Percentiles rank a stretch among this genome's conserved stretches.
Conservation (phyloP, 148 eudicot species). For the Persicaria maculosa region DNA sequence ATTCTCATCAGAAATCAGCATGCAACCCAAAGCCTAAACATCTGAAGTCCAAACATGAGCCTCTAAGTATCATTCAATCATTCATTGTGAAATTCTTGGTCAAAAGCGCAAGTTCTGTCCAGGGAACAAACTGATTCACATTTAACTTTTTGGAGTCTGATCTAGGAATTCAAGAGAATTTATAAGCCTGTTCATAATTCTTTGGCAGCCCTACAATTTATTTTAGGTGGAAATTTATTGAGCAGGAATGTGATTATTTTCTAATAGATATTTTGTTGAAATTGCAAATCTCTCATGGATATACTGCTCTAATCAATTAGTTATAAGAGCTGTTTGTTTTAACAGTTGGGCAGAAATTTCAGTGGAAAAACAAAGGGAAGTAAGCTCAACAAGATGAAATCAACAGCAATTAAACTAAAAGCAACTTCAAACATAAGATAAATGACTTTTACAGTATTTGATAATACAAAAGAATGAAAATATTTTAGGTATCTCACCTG, state of each 20-base stretch:
- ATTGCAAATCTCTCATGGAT: background rate
- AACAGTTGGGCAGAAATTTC: background rate
- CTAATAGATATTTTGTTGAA: background rate
- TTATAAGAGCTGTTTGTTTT: background rate
- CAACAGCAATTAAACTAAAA: background rate
- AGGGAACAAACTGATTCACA: background rate
- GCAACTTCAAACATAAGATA: background rate
- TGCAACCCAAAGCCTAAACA: no score
- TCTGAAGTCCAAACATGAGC: no score
- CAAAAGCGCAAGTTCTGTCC: background rate
- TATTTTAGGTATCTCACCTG: slow-evolving; percentile 46
- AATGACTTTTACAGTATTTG: background rate
- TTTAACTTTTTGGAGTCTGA: background rate
- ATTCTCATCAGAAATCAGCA: no score
- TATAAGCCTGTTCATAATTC: background rate
- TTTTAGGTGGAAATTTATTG: background rate
- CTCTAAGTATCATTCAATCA: background rate
- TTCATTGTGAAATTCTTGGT: background rate
- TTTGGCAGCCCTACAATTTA: background rate
- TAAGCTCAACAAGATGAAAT: background rate
- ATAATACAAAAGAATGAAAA: background rate
- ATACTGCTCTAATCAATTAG: background rate
- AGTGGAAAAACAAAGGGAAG: background rate
- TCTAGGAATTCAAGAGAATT: background rate
- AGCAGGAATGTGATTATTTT: background rate